Evolutionary conservation across 2,329 filamentous ascomycete species (phyloP), one percentile per base, ranked within the genome.

Genomic region (Alternaria arborescens): DNA sequence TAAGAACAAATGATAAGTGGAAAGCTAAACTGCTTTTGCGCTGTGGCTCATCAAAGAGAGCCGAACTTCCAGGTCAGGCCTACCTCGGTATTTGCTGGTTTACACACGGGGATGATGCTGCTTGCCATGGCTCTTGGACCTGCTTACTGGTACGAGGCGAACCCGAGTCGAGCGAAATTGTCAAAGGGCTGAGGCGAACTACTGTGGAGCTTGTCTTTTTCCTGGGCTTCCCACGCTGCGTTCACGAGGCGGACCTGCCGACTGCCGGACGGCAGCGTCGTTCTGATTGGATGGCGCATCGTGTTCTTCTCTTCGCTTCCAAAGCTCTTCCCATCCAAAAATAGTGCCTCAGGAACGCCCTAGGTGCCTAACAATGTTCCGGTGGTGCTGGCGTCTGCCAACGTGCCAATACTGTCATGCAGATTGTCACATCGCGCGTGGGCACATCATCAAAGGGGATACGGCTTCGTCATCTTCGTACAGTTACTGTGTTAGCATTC

Each of bases 1-100:
- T 32, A 18, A 46, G 40, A 30, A 53, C 61, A 48, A 55, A 64
- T 68, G 42, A 55, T 47, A 59, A 53, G 57, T 48, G 56, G 53
- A 18, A 44, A 14, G 11, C 61, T 62, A 66, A 44, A 22, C 61
- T 57, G 24, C 44, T 57, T 58, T 41, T 20, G 41, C 40, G 5
- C 22, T 12, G 43, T 51, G 40, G 60, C 53, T 64, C 46, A 58
- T 58, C 51, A 40, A 22, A 52, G 30, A 34, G 18, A 55, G 52
- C 55, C 60, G 52, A 58, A 47, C 51, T 53, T 56, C 56, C 56
- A 44, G 47, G 28, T 56, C 44, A 51, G 30, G 28, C 52, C 52
- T 28, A 14, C 52, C 20, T 46, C 32, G 50, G 34, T 20, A n/a
- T 30, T 11, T 42, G 50, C 36, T 40, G 36, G 14, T 41, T 36